A percentile compares a stretch with the other conserved stretches of the same genome.
Evolutionary conservation across 2,329 filamentous ascomycete species (phyloP).

Genomic region (Cyanodermella asteris): DNA sequence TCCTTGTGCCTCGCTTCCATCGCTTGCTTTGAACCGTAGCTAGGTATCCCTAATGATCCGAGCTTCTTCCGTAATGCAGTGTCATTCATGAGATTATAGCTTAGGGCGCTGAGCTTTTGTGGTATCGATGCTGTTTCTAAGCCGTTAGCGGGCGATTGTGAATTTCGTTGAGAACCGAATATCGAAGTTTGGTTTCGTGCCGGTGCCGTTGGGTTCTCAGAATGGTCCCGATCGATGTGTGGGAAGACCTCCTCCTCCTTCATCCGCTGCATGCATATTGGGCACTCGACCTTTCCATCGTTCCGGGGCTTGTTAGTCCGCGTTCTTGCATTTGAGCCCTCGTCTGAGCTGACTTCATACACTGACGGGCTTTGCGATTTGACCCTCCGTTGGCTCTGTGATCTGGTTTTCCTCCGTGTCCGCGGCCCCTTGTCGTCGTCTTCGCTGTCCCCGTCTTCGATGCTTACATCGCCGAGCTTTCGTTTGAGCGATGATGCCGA

Average conservation of each 20-base stretch:
- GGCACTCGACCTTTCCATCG: slow-evolving; percentile 63
- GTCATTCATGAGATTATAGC: slow-evolving; percentile 76
- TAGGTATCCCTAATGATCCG: slow-evolving; percentile 54
- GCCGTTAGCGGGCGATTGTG: too few relatives aligned
- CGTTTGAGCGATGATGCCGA: slow-evolving; percentile 15
- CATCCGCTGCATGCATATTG: slow-evolving; percentile 61
- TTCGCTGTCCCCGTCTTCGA: slow-evolving; percentile 18
- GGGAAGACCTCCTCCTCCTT: slow-evolving; percentile 53
- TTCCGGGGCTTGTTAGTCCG: slow-evolving; percentile 16
- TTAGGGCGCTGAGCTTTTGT: too few relatives aligned
- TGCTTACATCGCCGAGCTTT: slow-evolving; percentile 4
- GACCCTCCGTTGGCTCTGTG: slow-evolving; percentile 10
- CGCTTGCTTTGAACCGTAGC: slow-evolving; percentile 42
- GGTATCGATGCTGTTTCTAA: too few relatives aligned
- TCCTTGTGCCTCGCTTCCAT: slow-evolving; percentile 69
- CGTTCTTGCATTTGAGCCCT: neutral
- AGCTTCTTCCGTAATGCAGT: slow-evolving; percentile 58
- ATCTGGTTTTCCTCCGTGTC: slow-evolving; percentile 17
- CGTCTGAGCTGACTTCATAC: slow-evolving; percentile 4
- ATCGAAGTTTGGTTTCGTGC: too few relatives aligned
- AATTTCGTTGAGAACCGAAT: too few relatives aligned
- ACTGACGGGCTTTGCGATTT: slow-evolving; percentile 14
- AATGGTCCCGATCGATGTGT: slow-evolving; percentile 48
- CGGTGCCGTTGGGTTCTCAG: neutral
- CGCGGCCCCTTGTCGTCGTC: slow-evolving; percentile 16